phyloP scores from a whole-genome alignment of 192 early-diverging fungal genomes.

The Pilobolus umbonatus region DNA sequence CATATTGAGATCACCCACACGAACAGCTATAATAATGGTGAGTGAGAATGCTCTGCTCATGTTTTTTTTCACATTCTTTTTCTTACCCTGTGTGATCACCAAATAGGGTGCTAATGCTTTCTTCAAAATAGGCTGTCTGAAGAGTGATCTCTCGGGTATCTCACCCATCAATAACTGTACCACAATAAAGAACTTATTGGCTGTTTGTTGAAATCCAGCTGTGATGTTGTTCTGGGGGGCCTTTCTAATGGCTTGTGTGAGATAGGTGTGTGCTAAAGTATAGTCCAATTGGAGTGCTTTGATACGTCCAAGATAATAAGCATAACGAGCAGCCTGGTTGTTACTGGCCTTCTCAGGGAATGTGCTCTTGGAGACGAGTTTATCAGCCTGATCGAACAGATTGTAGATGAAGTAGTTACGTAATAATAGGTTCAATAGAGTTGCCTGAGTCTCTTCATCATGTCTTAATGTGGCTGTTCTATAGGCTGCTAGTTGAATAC shows the following conservation, averaged over 20 bases:
- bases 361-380: constrained; percentile 85
- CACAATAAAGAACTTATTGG: constrained; percentile 90
- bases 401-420: constrained; percentile 93
- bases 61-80: neutral
- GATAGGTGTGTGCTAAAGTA: constrained; percentile 79
- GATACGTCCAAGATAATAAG: constrained; percentile 95
- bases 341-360: constrained; percentile 91
- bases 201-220: constrained; percentile 92
- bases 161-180: constrained; percentile 98
- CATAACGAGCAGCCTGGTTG: constrained; percentile 90
- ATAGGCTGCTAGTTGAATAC: constrained; percentile 73
- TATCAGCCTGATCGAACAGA: constrained; percentile 96
- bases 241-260: constrained; percentile 94
- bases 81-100: constrained; percentile 80
- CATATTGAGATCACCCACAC: constrained; percentile 88
- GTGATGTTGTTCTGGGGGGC: constrained; percentile 81
- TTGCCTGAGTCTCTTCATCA: constrained; percentile 91
- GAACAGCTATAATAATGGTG: constrained; percentile 58
- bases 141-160: constrained; percentile 92
- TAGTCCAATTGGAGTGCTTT: constrained; percentile 99
- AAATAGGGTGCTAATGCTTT: constrained; percentile 91
- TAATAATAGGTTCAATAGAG: constrained; percentile 85
- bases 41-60: neutral
- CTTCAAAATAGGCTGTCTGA: constrained; percentile 80
- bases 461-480: constrained; percentile 88